Percentiles rank a stretch among this genome's conserved stretches.
Conservation (phyloP, 2,329 filamentous ascomycete genomes). For the Peltaster fructicola region DNA sequence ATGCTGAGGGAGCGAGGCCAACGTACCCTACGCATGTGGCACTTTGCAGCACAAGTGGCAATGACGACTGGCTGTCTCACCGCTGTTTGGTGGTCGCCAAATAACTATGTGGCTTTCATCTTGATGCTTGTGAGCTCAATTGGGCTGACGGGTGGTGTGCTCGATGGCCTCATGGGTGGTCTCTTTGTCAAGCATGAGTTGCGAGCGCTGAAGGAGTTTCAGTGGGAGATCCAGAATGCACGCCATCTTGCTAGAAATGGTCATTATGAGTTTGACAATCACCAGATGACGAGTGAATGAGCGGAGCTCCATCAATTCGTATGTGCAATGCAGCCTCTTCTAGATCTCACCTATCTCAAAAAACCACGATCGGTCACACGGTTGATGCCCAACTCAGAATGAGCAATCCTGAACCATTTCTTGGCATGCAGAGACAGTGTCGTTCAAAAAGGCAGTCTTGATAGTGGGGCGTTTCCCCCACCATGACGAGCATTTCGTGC, state of each 20-base stretch:
- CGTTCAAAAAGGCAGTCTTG: too few species aligned
- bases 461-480: too few species aligned
- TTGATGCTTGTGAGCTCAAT: conserved; percentile 67
- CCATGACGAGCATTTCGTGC: too few species aligned
- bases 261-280: too few species aligned
- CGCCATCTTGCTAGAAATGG: conserved; percentile 20
- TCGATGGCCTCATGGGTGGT: conserved; percentile 74
- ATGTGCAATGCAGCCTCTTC: too few species aligned
- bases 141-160: conserved; percentile 53
- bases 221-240: conserved; percentile 74
- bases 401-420: too few species aligned
- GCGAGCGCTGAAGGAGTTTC: conserved; percentile 70
- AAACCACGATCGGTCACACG: too few species aligned
- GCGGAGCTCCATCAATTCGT: too few species aligned
- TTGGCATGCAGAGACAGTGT: too few species aligned
- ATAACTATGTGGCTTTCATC: conserved; percentile 61
- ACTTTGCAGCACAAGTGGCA: conserved; percentile 53
- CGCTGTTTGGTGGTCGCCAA: conserved; percentile 71
- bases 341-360: too few species aligned
- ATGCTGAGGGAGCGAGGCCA: conserved; percentile 53
- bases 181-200: conserved; percentile 77
- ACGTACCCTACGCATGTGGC: conserved; percentile 49
- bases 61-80: conserved; percentile 59
- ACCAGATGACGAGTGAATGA: too few species aligned
- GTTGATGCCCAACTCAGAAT: too few species aligned